These are phyloP conservation scores for Saccharomycopsis selenospora DNA, from an alignment of 805 yeast species.

Conservation along the genomic window DNA sequence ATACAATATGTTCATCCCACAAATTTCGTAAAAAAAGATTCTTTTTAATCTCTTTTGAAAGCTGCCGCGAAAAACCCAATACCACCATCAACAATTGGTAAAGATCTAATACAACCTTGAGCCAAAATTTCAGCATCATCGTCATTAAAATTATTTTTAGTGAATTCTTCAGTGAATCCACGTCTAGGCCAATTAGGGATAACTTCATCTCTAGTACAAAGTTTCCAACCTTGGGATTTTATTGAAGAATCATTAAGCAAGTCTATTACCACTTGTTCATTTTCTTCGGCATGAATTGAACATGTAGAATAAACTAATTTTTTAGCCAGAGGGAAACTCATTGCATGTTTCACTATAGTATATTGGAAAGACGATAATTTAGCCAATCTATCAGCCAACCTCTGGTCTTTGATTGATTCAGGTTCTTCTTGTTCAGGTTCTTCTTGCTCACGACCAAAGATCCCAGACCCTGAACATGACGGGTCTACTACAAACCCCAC, in stretches of 20 bases:
- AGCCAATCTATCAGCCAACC: constrained; percentile 46
- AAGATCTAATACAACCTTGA: constrained; percentile 78
- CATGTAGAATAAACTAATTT: constrained; percentile 92
- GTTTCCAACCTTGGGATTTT: constrained; percentile 64
- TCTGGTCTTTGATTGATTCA: constrained; percentile 33
- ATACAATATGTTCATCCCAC: no score
- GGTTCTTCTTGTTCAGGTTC: constrained; percentile 35
- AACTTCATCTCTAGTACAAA: constrained; percentile 54
- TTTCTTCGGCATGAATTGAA: constrained; percentile 88
- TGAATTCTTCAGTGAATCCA: constrained; percentile 67
- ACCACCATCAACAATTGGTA: constrained; percentile 92
- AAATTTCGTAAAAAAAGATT: not conserved
- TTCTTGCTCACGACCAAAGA: constrained; percentile 62
- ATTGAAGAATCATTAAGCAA: constrained; percentile 63
- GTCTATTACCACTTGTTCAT: constrained; percentile 84
- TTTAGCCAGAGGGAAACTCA: constrained; percentile 67
- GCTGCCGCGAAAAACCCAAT: constrained; percentile 97
- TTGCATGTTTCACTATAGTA: constrained; percentile 81
- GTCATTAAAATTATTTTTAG: constrained; percentile 36
- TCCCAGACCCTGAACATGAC: constrained; percentile 96
- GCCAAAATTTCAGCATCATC: constrained; percentile 51
- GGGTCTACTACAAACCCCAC: constrained; percentile 91
- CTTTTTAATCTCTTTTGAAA: constrained; percentile 48
- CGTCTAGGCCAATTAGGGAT: constrained; percentile 83
- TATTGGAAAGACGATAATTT: constrained; percentile 83